Evolutionary conservation across 805 yeast species (phyloP).

Genomic region (Clavispora asparagi): DNA sequence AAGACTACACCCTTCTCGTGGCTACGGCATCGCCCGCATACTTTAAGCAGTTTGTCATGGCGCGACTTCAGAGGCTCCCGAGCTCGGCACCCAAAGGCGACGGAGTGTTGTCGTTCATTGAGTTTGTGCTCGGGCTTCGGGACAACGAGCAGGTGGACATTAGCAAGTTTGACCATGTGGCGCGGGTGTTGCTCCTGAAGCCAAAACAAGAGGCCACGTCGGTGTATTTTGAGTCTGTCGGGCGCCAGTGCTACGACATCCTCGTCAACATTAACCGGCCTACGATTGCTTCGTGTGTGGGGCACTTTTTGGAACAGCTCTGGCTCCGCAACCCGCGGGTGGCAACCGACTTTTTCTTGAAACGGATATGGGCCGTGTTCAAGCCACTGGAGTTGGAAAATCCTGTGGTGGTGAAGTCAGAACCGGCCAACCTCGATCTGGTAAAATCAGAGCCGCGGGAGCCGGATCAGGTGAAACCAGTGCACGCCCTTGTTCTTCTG

Average conservation of each 20-base stretch:
- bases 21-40: slow-evolving; percentile 43
- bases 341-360: slow-evolving; percentile 55
- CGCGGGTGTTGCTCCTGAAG: slow-evolving; percentile 57
- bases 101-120: slow-evolving; percentile 73
- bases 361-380: slow-evolving; percentile 42
- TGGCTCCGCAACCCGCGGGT: slow-evolving; percentile 47
- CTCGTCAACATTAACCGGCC: slow-evolving; percentile 60
- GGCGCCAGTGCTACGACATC: slow-evolving; percentile 57
- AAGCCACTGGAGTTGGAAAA: slow-evolving; percentile 23
- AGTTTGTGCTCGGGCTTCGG: slow-evolving; percentile 70
- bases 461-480: slow-evolving; percentile 1
- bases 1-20: slow-evolving; percentile 53
- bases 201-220: slow-evolving; percentile 48
- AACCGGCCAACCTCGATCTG: no score
- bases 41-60: slow-evolving; percentile 44
- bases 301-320: slow-evolving; percentile 48
- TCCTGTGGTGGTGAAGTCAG: no score
- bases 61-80: slow-evolving; percentile 50
- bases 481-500: slow-evolving; percentile 25
- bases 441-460: no score
- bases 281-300: slow-evolving; percentile 49
- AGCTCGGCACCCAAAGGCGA: slow-evolving; percentile 45
- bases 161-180: slow-evolving; percentile 62
- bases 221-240: slow-evolving; percentile 54
- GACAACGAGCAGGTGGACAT: slow-evolving; percentile 65